Conservation (phyloP, 495 filamentous ascomycete genomes). For the Aspergillus funiculosus region DNA sequence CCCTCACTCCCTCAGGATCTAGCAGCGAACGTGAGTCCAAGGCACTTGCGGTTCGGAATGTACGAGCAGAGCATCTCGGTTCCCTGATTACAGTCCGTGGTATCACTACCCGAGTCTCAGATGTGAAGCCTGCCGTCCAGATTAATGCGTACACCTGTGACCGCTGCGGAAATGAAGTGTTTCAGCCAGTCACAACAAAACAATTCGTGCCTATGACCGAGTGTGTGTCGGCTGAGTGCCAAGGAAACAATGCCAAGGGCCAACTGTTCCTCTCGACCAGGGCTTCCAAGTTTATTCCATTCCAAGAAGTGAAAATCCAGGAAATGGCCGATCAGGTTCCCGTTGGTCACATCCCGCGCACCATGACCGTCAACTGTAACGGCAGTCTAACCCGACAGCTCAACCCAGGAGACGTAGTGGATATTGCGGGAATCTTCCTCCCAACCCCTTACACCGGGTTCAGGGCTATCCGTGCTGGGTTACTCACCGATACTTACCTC, state of each 20-base stretch:
- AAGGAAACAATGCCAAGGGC: constrained; percentile 83
- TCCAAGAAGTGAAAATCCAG: constrained; percentile 98
- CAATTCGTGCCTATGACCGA: constrained; percentile 79
- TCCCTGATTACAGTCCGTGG: constrained; percentile 90
- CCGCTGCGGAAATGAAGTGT: constrained; percentile 91
- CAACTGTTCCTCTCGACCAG: constrained; percentile 89
- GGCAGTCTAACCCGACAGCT: constrained; percentile 77
- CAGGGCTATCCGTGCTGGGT: constrained; percentile 88
- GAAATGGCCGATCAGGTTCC: constrained; percentile 98
- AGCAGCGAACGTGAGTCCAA: constrained; percentile 60
- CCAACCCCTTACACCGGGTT: constrained; percentile 98
- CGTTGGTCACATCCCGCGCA: constrained; percentile 92
- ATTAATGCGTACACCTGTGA: constrained; percentile 98
- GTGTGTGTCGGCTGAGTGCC: constrained; percentile 83
- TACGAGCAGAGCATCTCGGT: constrained; percentile 86
- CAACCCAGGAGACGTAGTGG: constrained; percentile 90
- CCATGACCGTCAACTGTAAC: constrained; percentile 82
- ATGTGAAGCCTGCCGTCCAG: constrained; percentile 94
- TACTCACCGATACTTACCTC: constrained; percentile 93
- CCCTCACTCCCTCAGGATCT: constrained; percentile 63
- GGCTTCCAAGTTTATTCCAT: constrained; percentile 93
- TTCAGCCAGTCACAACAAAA: constrained; percentile 90
- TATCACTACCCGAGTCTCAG: constrained; percentile 90
- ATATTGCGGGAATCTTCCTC: constrained; percentile 90
- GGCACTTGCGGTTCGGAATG: constrained; percentile 86